These are phyloP conservation scores for Agrocybe chaxingu DNA, from an alignment of 768 basidiomycete genomes.

Conservation along the genomic window DNA sequence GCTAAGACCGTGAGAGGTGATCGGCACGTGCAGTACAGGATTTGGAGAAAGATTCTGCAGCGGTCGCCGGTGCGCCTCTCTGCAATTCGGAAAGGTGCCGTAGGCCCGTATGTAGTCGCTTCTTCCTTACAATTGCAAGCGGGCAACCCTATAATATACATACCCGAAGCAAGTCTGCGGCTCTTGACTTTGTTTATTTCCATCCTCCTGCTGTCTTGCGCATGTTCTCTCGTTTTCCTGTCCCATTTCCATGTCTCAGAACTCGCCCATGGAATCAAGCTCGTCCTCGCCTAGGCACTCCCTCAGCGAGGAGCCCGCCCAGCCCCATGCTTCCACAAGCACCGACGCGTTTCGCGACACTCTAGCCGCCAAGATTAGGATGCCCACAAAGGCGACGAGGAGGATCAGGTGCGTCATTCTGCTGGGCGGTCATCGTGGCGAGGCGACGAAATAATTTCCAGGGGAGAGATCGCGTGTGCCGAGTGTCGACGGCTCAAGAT, in stretches of 20 bases:
- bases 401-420: constrained; percentile 30
- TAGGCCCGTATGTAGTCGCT: constrained; percentile 9
- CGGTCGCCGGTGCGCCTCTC: constrained; percentile 7
- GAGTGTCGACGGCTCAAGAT: constrained; percentile 44
- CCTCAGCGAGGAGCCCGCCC: constrained; percentile 5
- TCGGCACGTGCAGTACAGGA: constrained; percentile 16
- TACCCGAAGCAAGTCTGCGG: neutral
- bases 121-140: constrained; percentile 14
- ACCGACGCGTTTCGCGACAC: constrained; percentile 6
- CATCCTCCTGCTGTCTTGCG: neutral
- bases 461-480: constrained; percentile 42
- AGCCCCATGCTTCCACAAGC: neutral
- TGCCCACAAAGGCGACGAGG: constrained; percentile 33
- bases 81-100: constrained; percentile 2
- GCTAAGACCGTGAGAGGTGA: constrained; percentile 6
- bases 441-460: constrained; percentile 8
- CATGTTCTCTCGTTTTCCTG: neutral
- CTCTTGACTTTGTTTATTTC: constrained; percentile 3
- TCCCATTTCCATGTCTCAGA: neutral
- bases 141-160: constrained; percentile 8
- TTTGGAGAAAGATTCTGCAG: constrained; percentile 10
- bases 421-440: neutral
- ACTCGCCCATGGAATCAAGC: constrained; percentile 4
- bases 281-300: neutral
- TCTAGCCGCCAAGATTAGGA: constrained; percentile 10